Evolutionary conservation across 2,329 filamentous ascomycete genomes (phyloP).

Genomic region (Rhynchosporium agropyri): DNA sequence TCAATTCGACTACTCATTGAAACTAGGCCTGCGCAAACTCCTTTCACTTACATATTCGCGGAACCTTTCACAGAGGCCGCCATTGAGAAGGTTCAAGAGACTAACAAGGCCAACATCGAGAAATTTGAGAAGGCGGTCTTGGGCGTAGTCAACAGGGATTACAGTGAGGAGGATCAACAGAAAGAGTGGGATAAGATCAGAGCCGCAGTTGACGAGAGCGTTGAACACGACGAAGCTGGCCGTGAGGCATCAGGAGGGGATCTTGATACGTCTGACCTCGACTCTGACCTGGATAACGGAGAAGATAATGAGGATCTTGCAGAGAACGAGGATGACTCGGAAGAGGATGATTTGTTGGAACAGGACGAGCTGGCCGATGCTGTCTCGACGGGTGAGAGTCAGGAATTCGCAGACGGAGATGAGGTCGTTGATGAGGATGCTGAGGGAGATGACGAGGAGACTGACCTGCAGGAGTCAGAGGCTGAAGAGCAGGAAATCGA

Average conservation of each 20-base stretch:
- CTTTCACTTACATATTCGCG: conserved; percentile 87
- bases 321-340: conserved; percentile 28
- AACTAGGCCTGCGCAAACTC: conserved; percentile 58
- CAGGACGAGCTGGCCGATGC: not conserved
- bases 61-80: conserved; percentile 77
- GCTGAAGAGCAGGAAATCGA: not conserved
- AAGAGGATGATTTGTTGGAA: too few relatives aligned
- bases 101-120: conserved; percentile 64
- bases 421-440: conserved; percentile 16
- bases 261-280: conserved; percentile 6
- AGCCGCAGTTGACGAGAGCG: conserved; percentile 41
- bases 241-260: conserved; percentile 26
- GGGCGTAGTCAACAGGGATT: conserved; percentile 46
- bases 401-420: conserved; percentile 9
- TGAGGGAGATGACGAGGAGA: conserved; percentile 9
- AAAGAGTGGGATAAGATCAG: conserved; percentile 40
- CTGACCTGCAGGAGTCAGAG: not conserved
- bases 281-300: conserved; percentile 10
- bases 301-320: conserved; percentile 14
- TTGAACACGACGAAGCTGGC: conserved; percentile 39
- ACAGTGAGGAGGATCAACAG: conserved; percentile 33
- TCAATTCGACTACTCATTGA: conserved; percentile 84
- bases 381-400: not conserved
- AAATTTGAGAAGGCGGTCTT: conserved; percentile 68
- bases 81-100: conserved; percentile 73